Evolutionary conservation across 2,329 filamentous ascomycete species (phyloP).

Genomic region (Plenodomus lindquistii): DNA sequence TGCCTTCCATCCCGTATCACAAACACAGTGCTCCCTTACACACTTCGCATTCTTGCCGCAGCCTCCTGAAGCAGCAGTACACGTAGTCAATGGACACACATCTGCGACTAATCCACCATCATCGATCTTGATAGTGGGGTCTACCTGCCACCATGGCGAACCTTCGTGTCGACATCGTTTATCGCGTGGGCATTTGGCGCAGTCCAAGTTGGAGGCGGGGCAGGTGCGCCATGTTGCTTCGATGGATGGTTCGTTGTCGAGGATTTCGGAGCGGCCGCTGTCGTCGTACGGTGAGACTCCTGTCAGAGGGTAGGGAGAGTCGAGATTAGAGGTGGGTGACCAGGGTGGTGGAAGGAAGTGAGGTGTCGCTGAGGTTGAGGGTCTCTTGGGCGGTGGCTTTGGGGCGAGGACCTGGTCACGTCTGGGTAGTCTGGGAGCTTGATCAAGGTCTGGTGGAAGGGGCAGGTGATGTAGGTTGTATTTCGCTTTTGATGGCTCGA

Average conservation of each 20-base stretch:
- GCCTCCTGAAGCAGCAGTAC: not conserved
- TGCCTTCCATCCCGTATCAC: slow-evolving; percentile 10
- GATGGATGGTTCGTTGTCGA: slow-evolving; percentile 7
- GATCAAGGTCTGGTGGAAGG: not conserved
- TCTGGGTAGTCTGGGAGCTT: not conserved
- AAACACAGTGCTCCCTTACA: slow-evolving; percentile 6
- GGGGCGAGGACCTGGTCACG: not conserved
- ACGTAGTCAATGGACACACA: not conserved
- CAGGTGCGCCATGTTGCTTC: slow-evolving; percentile 7
- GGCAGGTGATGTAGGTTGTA: not conserved
- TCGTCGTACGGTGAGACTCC: slow-evolving; percentile 14
- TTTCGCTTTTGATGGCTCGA: not conserved
- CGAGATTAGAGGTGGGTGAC: slow-evolving; percentile 9
- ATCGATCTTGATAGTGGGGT: not conserved
- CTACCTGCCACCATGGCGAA: slow-evolving; percentile 1
- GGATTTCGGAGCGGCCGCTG: slow-evolving; percentile 14
- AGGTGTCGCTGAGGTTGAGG: not conserved
- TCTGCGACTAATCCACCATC: not conserved
- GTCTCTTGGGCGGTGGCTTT: not conserved
- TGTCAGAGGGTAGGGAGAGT: slow-evolving; percentile 9
- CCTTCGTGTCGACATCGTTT: slow-evolving; percentile 4
- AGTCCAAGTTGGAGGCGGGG: slow-evolving; percentile 11
- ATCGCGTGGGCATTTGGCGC: slow-evolving; percentile 14
- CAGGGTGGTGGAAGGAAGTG: slow-evolving; percentile 10
- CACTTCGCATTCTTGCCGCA: slow-evolving; percentile 4